Base-by-base conservation (phyloP, 768 basidiomycete species). In the Psilocybe azurescens region DNA sequence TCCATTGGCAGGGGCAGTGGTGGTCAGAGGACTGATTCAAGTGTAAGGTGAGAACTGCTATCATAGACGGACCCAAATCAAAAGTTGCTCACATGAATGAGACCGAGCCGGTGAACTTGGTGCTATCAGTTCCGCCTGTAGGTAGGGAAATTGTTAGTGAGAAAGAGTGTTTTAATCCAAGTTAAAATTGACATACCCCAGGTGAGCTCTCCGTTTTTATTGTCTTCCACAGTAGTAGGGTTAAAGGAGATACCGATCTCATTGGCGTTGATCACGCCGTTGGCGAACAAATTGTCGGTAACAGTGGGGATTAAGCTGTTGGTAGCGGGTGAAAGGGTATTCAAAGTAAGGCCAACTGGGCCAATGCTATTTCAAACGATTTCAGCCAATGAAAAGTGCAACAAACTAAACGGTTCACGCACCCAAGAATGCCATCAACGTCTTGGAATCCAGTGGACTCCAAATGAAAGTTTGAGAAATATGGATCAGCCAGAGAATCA, bases 371-470 rank as follows among this genome's bases (percentile, higher is more conserved):
- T 51, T 20, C 9, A 38, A 20, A 6, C 20, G 16, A 28, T 38
- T 32, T 67, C 3, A 64, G 48, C 41, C 24, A 24, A 24, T 24
- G 24, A 36, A 48, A 9, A 39, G 48, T 53, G 20, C 51, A 39
- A 7, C n/a, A 28, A 3, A 16, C 18, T 1, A 30, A 29, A 24
- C 14, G 14, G 24, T 24, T 24, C 53, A 65, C 78, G 33, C 72
- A 88, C 86, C 89, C 88, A 24, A 90, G 64, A 63, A 90, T 89
- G 11, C 89, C 89, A 66, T 90, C 89, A 18, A 85, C 78, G 44
- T 80, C 83, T 0, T 61, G 33, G 67, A 85, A 83, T 4, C 83
- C 88, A 1, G 54, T 30, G 0, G 83, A 78, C 62, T 63, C 9
- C 9, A 59, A 44, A 56, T 24, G n/a, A 56, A 73, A 28, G 8